Conservation (phyloP, 306 rosid species). For the Prunus davidiana region DNA sequence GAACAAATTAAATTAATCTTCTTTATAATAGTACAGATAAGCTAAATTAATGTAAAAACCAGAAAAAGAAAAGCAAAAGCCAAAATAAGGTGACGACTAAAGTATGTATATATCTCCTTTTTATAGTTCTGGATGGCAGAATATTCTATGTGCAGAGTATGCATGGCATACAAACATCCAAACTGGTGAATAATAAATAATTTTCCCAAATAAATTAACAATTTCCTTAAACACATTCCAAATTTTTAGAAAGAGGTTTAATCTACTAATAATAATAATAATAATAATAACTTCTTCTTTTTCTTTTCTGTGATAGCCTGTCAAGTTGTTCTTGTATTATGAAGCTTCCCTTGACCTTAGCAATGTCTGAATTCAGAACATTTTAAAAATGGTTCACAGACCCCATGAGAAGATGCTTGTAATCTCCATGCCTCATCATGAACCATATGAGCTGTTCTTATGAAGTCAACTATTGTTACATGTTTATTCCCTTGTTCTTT, state of each 20-base stretch:
- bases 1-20: neutral
- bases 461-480: constrained; percentile 59
- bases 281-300: constrained; percentile 32
- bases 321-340: constrained; percentile 54
- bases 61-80: neutral
- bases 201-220: constrained; percentile 29
- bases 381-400: constrained; percentile 20
- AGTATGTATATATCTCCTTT: neutral
- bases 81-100: neutral
- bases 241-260: constrained; percentile 33
- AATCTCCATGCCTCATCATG: constrained; percentile 63
- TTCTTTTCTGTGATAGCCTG: constrained; percentile 45
- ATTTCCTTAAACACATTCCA: constrained; percentile 37
- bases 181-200: constrained; percentile 16
- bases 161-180: constrained; percentile 46
- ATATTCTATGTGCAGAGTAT: constrained; percentile 34
- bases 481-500: constrained; percentile 26
- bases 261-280: constrained; percentile 16
- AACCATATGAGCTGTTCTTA: constrained; percentile 60
- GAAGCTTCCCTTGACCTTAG: constrained; percentile 52
- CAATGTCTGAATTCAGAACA: constrained; percentile 62
- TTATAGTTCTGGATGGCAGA: constrained; percentile 32
- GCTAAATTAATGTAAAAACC: neutral
- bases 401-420: constrained; percentile 54
- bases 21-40: neutral